Base-by-base conservation (phyloP, 2,329 filamentous ascomycete species). In the Curvularia lunata region DNA sequence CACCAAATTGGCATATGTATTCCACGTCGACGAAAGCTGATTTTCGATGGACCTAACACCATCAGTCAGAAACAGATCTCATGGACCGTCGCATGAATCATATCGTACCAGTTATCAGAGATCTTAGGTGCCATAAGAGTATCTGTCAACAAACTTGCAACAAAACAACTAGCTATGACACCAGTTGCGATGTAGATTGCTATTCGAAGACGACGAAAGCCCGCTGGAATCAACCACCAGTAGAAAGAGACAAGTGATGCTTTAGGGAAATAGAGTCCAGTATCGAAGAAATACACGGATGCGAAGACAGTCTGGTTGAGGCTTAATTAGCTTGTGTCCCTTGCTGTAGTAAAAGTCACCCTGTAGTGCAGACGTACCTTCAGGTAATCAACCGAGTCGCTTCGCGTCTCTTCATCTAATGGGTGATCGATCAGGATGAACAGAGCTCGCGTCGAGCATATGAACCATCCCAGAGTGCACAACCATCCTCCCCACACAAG, bases 181-280 rank as follows among this genome's bases (percentile, higher is more conserved):
- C 34, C 57, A 6, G 59, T 54, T 13, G 55, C 45, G 4, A 57
- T 40, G 28, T 66, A 67, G 10, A 68, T 40, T 28, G 61, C 55
- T 16, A 67, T 19, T 9, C 64, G 61, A n/a, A 69, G 61, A 28
- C 61, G 59, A 30, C 54, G 50, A 23, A 69, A 67, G 1, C 64
- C 60, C 18, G 32, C 25, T 32, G 66, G 67, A n/a, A 69, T 64
- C 34, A 69, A 45, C 67, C 67, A 69, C 66, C 64, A 67, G 49
- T 65, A 69, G 47, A 69, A 69, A 1, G 67, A 57, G 5, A 67
- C 53, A 3, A 69, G 47, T 3, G 67, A 64, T 2, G 48, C 58
- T 40, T 68, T 69, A 18, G 66, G 67, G 5, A 68, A 63, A 37
- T 65, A 69, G 23, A 69, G 40, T 9, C 64, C 64, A 5, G 65